Base-by-base conservation (phyloP, 495 filamentous ascomycete genomes). In the Venustampulla echinocandica region DNA sequence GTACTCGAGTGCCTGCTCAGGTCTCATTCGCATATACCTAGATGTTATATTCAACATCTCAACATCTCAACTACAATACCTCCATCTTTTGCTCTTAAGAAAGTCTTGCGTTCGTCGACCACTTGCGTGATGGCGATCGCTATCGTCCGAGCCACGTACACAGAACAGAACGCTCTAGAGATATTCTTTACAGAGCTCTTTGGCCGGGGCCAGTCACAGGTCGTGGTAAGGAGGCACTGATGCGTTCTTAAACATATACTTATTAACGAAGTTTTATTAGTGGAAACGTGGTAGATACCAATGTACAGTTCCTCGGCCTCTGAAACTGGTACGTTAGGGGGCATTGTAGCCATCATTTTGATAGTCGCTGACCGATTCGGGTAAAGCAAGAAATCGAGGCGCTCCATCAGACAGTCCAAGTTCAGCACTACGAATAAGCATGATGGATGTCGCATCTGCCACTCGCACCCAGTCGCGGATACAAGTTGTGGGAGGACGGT, bases 261-360 rank as follows among this genome's bases (percentile, higher is more conserved):
- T 9, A 37, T 17, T 40, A 23, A 40, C 22, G 37, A 17, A 5
- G 17, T n/a, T 21, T 40, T 40, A 23, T 3, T 23, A 40, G 37
- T 40, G 37, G 37, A 40, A 20, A 10, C 37, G 37, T 40, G 37
- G 37, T 40, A 20, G 37, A 40, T 40, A 21, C 20, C 37, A 40
- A 40, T 40, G 37, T 19, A 40, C 3, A 40, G 7, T 23, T 23
- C 37, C 37, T 21, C 17, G 37, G 17, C 4, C 7, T 20, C 20
- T 40, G 37, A 40, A 15, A 40, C 15, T 5, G 5, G 37, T 40
- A 35, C 18, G 33, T 35, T 14, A 4, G n/a, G 33, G n/a, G 18
- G 5, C 33, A 6, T 35, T 15, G 13, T 35, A n/a, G 33, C 6
- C 33, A 10, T n/a, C 33, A 7, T 35, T 35, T 15, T 35, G 33